Evolutionary conservation across 306 rosid species (phyloP).

Genomic region (Citrullus mucosospermus): DNA sequence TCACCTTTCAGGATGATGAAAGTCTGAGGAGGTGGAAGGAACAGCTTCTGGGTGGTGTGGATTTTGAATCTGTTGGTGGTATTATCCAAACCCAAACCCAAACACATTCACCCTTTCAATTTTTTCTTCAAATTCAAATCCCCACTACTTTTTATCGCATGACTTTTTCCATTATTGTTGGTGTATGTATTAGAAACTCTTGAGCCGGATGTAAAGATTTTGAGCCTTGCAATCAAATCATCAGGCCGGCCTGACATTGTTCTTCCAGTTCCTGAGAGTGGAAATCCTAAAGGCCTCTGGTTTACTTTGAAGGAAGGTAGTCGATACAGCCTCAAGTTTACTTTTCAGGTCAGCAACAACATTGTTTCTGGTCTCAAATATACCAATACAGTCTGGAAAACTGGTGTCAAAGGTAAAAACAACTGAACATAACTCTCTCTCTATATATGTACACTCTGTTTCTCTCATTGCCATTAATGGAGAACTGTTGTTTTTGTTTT

Average conservation of each 20-base stretch:
- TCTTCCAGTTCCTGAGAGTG: conserved; percentile 60
- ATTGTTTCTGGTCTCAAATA: conserved; percentile 91
- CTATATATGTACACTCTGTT: background rate
- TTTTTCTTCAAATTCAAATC: background rate
- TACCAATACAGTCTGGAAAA: conserved; percentile 85
- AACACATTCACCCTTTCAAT: background rate
- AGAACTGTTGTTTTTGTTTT: background rate
- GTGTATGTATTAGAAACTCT: conserved; percentile 37
- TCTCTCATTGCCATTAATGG: background rate
- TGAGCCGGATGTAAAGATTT: conserved; percentile 76
- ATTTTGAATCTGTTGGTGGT: conserved; percentile 77
- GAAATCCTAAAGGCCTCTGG: conserved; percentile 77
- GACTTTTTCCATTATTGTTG: background rate
- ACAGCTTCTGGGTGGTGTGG: conserved; percentile 92
- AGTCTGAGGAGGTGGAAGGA: conserved; percentile 95
- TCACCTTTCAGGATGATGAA: conserved; percentile 58
- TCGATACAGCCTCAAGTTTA: conserved; percentile 62
- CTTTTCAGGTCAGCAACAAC: conserved; percentile 69
- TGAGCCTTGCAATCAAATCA: conserved; percentile 71
- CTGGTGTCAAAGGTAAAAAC: conserved; percentile 55
- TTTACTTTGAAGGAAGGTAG: conserved; percentile 96
- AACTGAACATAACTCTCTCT: background rate
- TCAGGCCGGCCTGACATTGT: conserved; percentile 58
- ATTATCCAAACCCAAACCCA: background rate
- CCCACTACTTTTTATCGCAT: too few relatives aligned